Conservation (phyloP, 2,329 filamentous ascomycete genomes). For the Paecilomyces dactylethromorphus region DNA sequence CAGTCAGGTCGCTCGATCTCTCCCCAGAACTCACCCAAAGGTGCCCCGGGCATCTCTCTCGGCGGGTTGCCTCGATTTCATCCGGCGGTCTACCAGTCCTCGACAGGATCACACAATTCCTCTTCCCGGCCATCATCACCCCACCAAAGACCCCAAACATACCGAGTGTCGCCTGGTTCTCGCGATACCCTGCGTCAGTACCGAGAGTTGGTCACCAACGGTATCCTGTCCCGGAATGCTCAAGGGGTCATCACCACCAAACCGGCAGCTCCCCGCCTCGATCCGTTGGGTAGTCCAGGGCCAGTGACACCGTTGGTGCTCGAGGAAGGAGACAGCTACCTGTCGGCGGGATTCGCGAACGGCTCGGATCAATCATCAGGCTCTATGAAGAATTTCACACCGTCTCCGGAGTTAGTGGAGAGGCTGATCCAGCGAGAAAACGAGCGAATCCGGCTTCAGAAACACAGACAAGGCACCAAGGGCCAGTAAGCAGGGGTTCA, state of each 20-base stretch:
- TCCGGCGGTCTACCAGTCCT: constrained; percentile 37
- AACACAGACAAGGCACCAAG: not conserved
- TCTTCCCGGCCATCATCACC: constrained; percentile 24
- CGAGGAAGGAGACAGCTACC: constrained; percentile 35
- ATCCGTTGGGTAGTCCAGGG: constrained; percentile 40
- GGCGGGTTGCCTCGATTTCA: constrained; percentile 40
- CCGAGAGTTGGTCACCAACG: constrained; percentile 35
- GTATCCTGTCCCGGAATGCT: constrained; percentile 21
- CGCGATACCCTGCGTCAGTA: constrained; percentile 36
- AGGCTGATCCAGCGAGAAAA: constrained; percentile 1
- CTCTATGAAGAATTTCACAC: not conserved
- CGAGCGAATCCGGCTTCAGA: not conserved
- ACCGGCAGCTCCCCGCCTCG: constrained; percentile 39
- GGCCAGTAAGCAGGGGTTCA: not conserved
- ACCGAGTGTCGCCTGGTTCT: constrained; percentile 26
- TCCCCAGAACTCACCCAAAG: constrained; percentile 26
- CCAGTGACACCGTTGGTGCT: constrained; percentile 40
- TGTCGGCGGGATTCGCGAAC: constrained; percentile 26
- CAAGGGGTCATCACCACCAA: constrained; percentile 17
- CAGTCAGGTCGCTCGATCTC: constrained; percentile 25
- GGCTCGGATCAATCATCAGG: constrained; percentile 4
- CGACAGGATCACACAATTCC: constrained; percentile 13
- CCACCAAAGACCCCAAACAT: constrained; percentile 25
- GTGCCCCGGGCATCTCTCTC: constrained; percentile 31
- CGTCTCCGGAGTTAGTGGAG: not conserved